Evolutionary conservation across 352 stramenopile genomes (phyloP).

Genomic region (Pythium guiyangense): DNA sequence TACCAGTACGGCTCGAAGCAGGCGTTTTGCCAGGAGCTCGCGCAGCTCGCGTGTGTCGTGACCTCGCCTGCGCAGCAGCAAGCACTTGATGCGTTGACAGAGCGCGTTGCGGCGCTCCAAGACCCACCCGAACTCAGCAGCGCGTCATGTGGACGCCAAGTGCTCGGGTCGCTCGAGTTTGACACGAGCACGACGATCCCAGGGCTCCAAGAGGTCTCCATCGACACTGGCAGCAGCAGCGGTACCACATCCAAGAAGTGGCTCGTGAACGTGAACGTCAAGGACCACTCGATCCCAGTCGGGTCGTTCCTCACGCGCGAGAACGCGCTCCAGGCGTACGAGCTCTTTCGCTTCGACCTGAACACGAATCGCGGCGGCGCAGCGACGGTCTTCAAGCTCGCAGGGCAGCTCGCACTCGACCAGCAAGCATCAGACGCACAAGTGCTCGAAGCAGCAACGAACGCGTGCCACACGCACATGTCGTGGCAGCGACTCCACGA

Average conservation of each 20-base stretch:
- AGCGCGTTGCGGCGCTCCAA: constrained; percentile 4
- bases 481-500: constrained; percentile 28
- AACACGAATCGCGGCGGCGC: constrained; percentile 18
- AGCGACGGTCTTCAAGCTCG: constrained; percentile 23
- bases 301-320: constrained; percentile 27
- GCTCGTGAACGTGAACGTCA: constrained; percentile 50
- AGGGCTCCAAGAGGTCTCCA: constrained; percentile 31
- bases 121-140: not conserved
- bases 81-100: constrained; percentile 14
- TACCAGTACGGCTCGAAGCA: constrained; percentile 56
- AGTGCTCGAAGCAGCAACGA: constrained; percentile 34
- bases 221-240: not conserved
- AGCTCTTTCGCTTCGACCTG: constrained; percentile 28
- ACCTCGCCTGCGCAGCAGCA: constrained; percentile 18
- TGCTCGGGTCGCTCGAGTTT: constrained; percentile 22
- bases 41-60: constrained; percentile 30
- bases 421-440: constrained; percentile 26
- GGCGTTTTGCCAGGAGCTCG: constrained; percentile 49
- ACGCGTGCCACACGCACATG: constrained; percentile 37
- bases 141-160: constrained; percentile 1
- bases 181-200: constrained; percentile 22
- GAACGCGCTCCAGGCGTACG: constrained; percentile 41
- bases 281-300: constrained; percentile 34
- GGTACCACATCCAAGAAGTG: constrained; percentile 16
- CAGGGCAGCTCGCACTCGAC: constrained; percentile 10